Evolutionary conservation across 1,284 basidiomycete species (phyloP), one percentile per base, ranked within the genome.

Genomic region (Boletus semigastroideus): DNA sequence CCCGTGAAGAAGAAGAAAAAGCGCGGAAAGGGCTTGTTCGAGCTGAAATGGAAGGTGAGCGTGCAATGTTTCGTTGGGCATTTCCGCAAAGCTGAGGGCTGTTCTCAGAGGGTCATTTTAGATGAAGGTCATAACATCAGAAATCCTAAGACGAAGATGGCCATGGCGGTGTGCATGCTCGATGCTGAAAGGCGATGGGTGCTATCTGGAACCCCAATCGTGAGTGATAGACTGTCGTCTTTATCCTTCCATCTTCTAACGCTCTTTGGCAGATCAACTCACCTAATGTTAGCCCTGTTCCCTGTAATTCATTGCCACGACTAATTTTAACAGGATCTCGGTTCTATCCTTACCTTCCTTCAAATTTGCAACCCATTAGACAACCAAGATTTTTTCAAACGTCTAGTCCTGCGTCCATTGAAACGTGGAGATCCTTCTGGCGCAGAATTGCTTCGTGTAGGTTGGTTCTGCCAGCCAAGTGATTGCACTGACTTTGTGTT

Each of bases 101-200:
- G 2, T 27, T 43, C 13, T 25, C 55, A 89, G 84, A 78, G 94
- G 54, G 68, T 94, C 34, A 83, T 96, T 30, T 75, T 95, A 3
- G 94, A 96, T 57, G 93, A 96, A 70, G 94, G 90, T 0, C 93
- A 96, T 62, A 84, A 70, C 17, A 86, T 95, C 56, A 84, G 92
- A 49, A 96, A 95, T 63, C 82, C 88, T 1, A 87, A 80, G 65
- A 91, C 93, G 0, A 91, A 92, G 72, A 90, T 90, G 82, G 82
- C 89, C 0, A 78, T 81, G 58, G 87, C 87, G 0, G 85, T 87
- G 12, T 84, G 74, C 53, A 82, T 72, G 7, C 72, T 96, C 17
- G 69, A 73, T 20, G 90, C 88, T 0, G 82, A 94, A 57, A 79
- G 87, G 49, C 83, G 90, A 53, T 92, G 92, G 90, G 78, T 86